A percentile compares a stretch with the other conserved stretches of the same genome.
Evolutionary conservation across 768 basidiomycete species (phyloP).

Genomic region (Leccinum subgranulosum): DNA sequence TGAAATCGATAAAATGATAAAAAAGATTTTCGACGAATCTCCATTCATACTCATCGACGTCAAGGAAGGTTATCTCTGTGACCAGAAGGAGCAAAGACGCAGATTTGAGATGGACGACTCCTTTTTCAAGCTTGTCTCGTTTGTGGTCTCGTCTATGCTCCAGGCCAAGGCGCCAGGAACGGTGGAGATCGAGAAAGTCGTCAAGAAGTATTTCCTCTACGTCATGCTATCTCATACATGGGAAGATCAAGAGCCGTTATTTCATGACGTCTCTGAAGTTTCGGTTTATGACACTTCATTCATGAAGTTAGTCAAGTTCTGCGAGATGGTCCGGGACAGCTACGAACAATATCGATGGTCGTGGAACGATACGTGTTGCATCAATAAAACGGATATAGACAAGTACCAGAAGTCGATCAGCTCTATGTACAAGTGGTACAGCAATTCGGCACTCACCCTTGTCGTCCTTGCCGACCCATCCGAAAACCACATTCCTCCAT

Average conservation of each 20-base stretch:
- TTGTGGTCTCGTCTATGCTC: neutral
- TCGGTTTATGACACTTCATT: neutral
- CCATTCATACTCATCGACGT: constrained; percentile 15
- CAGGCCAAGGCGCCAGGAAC: neutral
- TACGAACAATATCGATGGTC: constrained; percentile 2
- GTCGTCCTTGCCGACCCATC: constrained; percentile 8
- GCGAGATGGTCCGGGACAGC: constrained; percentile 2
- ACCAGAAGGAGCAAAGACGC: neutral
- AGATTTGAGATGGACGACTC: neutral
- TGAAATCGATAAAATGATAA: neutral
- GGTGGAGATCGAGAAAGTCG: neutral
- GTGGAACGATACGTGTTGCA: constrained; percentile 14
- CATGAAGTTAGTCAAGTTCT: constrained; percentile 12
- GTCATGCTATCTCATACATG: neutral
- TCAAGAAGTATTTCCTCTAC: neutral
- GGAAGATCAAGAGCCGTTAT: neutral
- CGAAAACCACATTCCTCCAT: neutral
- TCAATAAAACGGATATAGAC: neutral
- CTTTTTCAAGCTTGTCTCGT: neutral
- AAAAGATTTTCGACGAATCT: neutral
- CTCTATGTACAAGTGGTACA: constrained; percentile 17
- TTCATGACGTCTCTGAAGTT: neutral
- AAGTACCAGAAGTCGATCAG: constrained; percentile 6
- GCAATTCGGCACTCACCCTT: constrained; percentile 3
- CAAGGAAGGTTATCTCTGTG: neutral